phyloP scores from a whole-genome alignment of 805 yeast genomes.

The Ogataea wickerhamii region DNA sequence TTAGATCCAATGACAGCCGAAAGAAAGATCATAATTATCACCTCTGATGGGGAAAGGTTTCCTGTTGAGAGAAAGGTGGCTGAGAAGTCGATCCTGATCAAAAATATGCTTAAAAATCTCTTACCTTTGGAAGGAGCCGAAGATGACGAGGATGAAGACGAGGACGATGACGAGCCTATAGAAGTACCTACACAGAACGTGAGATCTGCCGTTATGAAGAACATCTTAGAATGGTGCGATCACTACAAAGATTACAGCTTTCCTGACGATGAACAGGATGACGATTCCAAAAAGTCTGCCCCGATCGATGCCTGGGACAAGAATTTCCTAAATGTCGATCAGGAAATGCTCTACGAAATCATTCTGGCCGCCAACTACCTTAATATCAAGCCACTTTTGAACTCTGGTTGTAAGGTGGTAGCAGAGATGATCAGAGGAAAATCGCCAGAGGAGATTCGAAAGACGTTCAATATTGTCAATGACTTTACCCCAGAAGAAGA shows the following conservation, averaged over 20 bases:
- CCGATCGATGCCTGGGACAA: conserved; percentile 97
- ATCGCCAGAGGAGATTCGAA: conserved; percentile 75
- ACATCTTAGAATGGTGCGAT: conserved; percentile 95
- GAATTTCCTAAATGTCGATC: conserved; percentile 90
- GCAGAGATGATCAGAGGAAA: conserved; percentile 83
- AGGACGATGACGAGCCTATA: conserved; percentile 57
- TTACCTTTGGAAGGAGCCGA: conserved; percentile 34
- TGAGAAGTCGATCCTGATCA: conserved; percentile 78
- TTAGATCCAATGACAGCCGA: conserved; percentile 17
- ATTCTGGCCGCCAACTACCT: conserved; percentile 78
- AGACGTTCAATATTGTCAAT: conserved; percentile 74
- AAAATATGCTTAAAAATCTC: conserved; percentile 80
- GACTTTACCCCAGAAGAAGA: conserved; percentile 87
- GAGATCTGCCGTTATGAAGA: conserved; percentile 77
- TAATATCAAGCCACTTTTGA: conserved; percentile 69
- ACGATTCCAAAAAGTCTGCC: conserved; percentile 79
- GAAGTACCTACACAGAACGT: conserved; percentile 91
- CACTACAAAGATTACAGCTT: conserved; percentile 81
- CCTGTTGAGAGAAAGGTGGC: conserved; percentile 79
- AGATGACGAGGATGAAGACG: conserved; percentile 41
- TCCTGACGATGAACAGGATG: conserved; percentile 77
- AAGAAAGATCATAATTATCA: conserved; percentile 42
- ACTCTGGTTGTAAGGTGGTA: conserved; percentile 76
- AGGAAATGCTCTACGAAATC: conserved; percentile 79
- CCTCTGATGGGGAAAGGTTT: conserved; percentile 79